A percentile compares a stretch with the other conserved stretches of the same genome.
These are phyloP conservation scores for Glomus cerebriforme DNA, from an alignment of 192 early-diverging fungal species.

Conservation along the genomic window DNA sequence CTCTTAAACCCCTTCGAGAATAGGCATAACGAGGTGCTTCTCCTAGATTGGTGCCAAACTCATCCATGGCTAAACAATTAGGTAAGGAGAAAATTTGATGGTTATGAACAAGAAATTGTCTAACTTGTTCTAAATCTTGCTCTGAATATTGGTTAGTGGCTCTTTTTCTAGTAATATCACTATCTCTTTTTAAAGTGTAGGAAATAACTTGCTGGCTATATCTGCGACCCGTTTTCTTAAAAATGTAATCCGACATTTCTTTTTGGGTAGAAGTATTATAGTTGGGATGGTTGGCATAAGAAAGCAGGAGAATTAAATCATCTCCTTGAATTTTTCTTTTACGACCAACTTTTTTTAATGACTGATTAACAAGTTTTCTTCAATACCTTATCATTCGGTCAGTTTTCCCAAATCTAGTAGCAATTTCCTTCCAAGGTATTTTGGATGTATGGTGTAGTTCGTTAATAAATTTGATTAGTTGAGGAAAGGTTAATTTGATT, in stretches of 20 bases:
- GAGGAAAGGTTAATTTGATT: not conserved
- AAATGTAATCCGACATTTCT: conserved; percentile 1
- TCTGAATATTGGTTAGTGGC: not conserved
- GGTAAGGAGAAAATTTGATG: not conserved
- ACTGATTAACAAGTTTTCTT: no score
- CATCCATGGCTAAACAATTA: conserved; percentile 13
- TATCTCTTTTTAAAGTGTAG: not conserved
- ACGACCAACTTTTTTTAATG: not conserved
- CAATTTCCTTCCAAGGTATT: no score
- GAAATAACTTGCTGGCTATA: not conserved
- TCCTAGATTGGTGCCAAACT: not conserved
- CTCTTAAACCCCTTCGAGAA: not conserved
- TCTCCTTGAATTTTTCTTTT: not conserved
- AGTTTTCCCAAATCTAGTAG: no score
- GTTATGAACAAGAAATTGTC: not conserved
- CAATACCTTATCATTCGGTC: no score
- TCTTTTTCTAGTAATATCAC: not conserved
- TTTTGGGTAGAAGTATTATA: not conserved
- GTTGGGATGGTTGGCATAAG: not conserved
- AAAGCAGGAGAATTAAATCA: not conserved
- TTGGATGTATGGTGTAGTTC: no score
- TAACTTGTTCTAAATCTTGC: not conserved
- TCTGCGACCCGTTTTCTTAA: not conserved
- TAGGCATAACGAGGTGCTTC: not conserved
- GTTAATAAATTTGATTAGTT: no score